Evolutionary conservation across 73 alveolate species (phyloP), one percentile per base, ranked within the genome.

Genomic region (Loxodes magnus): DNA sequence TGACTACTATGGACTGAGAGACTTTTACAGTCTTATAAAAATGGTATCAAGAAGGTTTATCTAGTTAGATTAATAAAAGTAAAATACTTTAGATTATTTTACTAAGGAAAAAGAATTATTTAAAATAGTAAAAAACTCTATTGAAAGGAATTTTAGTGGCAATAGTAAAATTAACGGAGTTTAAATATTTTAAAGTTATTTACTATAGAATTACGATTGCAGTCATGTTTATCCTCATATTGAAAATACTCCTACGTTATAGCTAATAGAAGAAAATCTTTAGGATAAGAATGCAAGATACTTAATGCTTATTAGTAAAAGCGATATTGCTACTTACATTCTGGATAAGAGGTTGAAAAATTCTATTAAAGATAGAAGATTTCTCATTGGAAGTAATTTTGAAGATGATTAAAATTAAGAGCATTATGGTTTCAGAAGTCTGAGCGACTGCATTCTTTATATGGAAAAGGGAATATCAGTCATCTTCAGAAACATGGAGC

Each of bases 1-100:
- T 17, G 80, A 72, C 43, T 72, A 64, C 27, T 75, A 72, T 72
- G 86, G 86, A 2, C 27, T 71, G 30, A 61, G 87, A 55, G 82
- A 73, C 65, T 73, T 73, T 56, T 73, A 73, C 56, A 52, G 65
- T 54, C 43, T 66, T 46, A 73, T 73, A 21, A 73, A 73, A 64
- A 42, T 36, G n/a, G 56, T 71, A 9, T 46, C 70, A 0, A 51
- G 43, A 54, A 65, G 19, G 1, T 42, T 72, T 20, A 49, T 27
- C 4, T 31, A 63, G 43, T 38, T 10, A 7, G 6, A 7, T 22
- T 12, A 6, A 7, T 10, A 14, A 14, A 28, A 38, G 6, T 28
- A 7, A 38, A 54, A 67, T 31, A 38, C 57, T 53, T 61, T 53
- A 2, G 21, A 44, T 20, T 49, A 48, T 20, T 46, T 9, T 7